Percentiles rank a stretch among this genome's conserved stretches.
These are phyloP conservation scores for Aphanomyces astaci DNA, from an alignment of 352 stramenopile genomes.

Conservation along the genomic window DNA sequence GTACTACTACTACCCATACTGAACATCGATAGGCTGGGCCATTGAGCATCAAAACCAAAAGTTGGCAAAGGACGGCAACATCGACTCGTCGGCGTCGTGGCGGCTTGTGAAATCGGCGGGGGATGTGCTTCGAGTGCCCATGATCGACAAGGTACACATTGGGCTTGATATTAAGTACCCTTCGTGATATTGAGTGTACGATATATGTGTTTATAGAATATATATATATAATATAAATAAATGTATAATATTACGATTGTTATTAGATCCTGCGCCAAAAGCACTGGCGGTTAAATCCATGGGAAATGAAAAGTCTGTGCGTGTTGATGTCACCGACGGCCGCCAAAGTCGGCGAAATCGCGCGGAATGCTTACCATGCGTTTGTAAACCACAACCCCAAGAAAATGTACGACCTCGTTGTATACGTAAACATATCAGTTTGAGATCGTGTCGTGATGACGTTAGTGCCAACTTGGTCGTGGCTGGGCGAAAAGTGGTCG, in stretches of 20 bases:
- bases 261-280: conserved; percentile 52
- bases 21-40: conserved; percentile 37
- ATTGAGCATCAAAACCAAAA: conserved; percentile 73
- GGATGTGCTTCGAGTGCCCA: conserved; percentile 40
- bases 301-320: conserved; percentile 48
- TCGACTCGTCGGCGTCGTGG: conserved; percentile 68
- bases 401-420: conserved; percentile 79
- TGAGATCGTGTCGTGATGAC: background rate
- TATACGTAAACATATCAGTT: too few species aligned
- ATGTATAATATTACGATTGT: too few species aligned
- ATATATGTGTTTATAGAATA: too few species aligned
- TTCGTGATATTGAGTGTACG: too few species aligned
- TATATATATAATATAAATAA: too few species aligned
- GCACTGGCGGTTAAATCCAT: conserved; percentile 39
- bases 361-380: conserved; percentile 48
- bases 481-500: conserved; percentile 62
- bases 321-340: conserved; percentile 51
- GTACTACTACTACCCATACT: too few species aligned
- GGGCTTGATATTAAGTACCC: too few species aligned
- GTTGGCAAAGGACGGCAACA: conserved; percentile 65
- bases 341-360: conserved; percentile 45
- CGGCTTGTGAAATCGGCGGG: conserved; percentile 52
- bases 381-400: conserved; percentile 77
- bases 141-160: conserved; percentile 35
- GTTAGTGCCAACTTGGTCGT: conserved; percentile 50